Percentiles rank a stretch among this genome's conserved stretches.
Conservation (phyloP, 139 green algal species). For the Diplosphaera chodatii region DNA sequence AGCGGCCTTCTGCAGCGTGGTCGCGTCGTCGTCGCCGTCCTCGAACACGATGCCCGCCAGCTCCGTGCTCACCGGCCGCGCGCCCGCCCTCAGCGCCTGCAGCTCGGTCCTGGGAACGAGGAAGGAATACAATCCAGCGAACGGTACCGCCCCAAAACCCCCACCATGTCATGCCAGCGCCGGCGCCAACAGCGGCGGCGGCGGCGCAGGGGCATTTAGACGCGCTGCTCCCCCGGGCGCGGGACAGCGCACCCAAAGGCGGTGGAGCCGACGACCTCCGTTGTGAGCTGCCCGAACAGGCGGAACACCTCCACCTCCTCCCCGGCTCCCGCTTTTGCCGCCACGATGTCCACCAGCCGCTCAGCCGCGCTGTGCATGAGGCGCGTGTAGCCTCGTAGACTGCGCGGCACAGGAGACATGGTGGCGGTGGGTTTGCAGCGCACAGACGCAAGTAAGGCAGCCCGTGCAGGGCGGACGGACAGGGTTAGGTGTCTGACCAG, state of each 20-base stretch:
- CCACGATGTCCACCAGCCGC: constrained; percentile 24
- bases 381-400: constrained; percentile 26
- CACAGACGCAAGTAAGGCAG: no score
- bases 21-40: neutral
- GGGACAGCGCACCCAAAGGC: constrained; percentile 49
- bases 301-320: constrained; percentile 33
- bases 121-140: no score
- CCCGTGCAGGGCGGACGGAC: no score
- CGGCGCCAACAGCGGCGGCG: no score
- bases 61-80: neutral
- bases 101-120: neutral
- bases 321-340: constrained; percentile 5
- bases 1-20: neutral
- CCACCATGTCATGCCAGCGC: no score
- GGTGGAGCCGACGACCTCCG: constrained; percentile 48
- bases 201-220: no score
- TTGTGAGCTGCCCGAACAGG: constrained; percentile 38
- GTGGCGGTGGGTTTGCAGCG: no score
- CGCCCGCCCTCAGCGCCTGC: neutral
- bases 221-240: no score
- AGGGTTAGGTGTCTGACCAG: no score
- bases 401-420: neutral
- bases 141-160: no score
- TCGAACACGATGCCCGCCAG: neutral
- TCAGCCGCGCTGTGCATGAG: constrained; percentile 36